Evolutionary conservation across 768 basidiomycete genomes (phyloP), one percentile per base, ranked within the genome.

Genomic region (Russula brevipes): DNA sequence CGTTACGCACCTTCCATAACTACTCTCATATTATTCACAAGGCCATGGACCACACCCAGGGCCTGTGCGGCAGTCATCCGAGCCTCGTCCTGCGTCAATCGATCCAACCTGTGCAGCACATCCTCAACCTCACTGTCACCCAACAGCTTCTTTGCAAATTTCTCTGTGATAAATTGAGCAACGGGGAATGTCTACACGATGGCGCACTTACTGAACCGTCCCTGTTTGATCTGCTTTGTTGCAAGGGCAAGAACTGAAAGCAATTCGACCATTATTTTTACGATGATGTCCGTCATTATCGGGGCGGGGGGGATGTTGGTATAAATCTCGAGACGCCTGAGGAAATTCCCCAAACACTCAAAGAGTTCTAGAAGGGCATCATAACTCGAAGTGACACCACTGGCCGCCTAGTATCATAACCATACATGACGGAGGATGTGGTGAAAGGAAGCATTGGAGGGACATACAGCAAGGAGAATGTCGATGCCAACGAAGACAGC

Each of bases 191-290:
- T 14, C 31, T 3, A 10, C 0, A 1, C 12, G 16, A 33, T 8
- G 1, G 2, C 1, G 9, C 3, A 12, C 60, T 50, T n/a, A 61
- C 60, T 56, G 14, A 61, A 6, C 4, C 54, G 31, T 1, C 60
- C 60, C 10, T 61, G 39, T 7, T 60, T 44, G 7, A 60, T 46
- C 9, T 53, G 51, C 35, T 59, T 59, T 6, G 59, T 52, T 3
- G 51, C 51, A 49, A 58, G 24, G 24, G 24, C 24, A 24, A 24
- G 24, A 24, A 24, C 24, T 24, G 24, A 24, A 24, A 24, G 24
- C 24, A 24, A 24, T 24, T 24, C 24, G 24, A 24, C 24, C 24
- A 24, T 24, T 24, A 24, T 24, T 24, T 24, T 24, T 24, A 24
- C 24, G 24, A 24, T 24, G 24, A 24, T 24, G 24, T 24, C 24